Evolutionary conservation across 1,284 basidiomycete genomes (phyloP).

Genomic region (Cystobasidiaceae sp.): DNA sequence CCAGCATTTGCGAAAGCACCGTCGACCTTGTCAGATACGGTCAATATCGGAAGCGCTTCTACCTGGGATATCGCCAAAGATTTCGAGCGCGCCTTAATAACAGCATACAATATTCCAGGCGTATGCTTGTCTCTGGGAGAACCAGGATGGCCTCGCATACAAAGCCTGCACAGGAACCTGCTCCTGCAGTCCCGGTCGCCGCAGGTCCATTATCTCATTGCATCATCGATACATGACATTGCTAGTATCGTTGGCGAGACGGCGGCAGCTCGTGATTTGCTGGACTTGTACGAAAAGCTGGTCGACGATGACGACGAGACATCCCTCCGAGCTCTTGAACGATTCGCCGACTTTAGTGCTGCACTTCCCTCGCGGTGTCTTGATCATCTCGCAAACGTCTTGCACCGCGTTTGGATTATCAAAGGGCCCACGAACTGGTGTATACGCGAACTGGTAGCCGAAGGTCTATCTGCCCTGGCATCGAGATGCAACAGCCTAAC

Average conservation of each 20-base stretch:
- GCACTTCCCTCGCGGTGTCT: constrained; percentile 48
- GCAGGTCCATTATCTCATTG: constrained; percentile 18
- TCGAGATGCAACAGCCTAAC: constrained; percentile 41
- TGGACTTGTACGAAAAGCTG: constrained; percentile 65
- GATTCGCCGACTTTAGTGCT: constrained; percentile 44
- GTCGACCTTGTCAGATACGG: not conserved
- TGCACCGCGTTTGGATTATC: constrained; percentile 62
- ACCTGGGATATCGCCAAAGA: constrained; percentile 44
- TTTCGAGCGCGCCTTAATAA: constrained; percentile 72
- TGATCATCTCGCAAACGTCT: constrained; percentile 54
- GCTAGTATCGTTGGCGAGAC: constrained; percentile 75
- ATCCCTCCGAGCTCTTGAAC: constrained; percentile 54
- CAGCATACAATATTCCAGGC: constrained; percentile 92
- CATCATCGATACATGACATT: constrained; percentile 64
- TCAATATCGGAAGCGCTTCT: constrained; percentile 36
- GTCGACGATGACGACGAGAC: constrained; percentile 62
- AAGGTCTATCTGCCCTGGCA: constrained; percentile 55
- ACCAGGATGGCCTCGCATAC: constrained; percentile 69
- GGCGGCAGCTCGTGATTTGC: constrained; percentile 63
- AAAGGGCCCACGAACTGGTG: constrained; percentile 69
- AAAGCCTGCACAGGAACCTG: constrained; percentile 63
- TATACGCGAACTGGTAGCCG: constrained; percentile 66
- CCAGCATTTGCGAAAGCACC: constrained; percentile 27
- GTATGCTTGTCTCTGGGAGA: constrained; percentile 78
- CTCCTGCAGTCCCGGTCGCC: constrained; percentile 62